phyloP scores from a whole-genome alignment of 2,329 filamentous ascomycete genomes.

The Ceratocystis eucalypticola region DNA sequence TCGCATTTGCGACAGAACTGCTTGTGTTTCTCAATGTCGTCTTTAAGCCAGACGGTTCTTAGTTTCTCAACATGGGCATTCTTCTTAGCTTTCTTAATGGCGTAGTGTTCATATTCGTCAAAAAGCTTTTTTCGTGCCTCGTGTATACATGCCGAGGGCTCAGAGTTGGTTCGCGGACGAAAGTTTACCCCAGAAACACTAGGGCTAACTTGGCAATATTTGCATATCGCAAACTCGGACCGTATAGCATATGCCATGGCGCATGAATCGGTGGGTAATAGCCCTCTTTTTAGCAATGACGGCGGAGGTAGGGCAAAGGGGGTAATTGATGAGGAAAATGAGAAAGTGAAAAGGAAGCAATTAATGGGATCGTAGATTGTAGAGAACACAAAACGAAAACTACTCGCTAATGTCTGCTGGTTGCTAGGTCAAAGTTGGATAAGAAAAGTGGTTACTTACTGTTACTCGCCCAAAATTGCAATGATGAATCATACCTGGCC shows the following conservation, averaged over 20 bases:
- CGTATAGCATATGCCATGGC: constrained; percentile 1
- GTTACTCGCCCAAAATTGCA: not conserved
- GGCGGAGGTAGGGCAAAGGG: not conserved
- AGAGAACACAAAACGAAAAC: not conserved
- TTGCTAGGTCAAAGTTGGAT: not conserved
- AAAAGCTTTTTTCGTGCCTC: constrained; percentile 3
- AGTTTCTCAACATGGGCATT: not conserved
- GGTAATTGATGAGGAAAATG: not conserved
- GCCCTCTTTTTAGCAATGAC: not conserved
- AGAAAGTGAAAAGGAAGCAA: not conserved
- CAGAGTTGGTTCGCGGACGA: not conserved
- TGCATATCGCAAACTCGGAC: not conserved
- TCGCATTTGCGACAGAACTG: not conserved
- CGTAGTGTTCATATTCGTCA: not conserved
- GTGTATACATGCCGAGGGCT: not conserved
- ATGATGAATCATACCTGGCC: not conserved
- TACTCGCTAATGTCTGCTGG: not conserved
- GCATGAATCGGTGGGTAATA: not conserved
- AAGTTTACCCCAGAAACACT: not conserved
- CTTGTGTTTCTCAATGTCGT: not conserved
- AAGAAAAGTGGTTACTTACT: not conserved
- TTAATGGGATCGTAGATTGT: not conserved
- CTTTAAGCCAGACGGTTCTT: not conserved
- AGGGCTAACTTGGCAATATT: not conserved
- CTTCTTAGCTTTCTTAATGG: not conserved